Evolutionary conservation across 768 basidiomycete species (phyloP), one percentile per base, ranked within the genome.

Genomic region (Tricholoma matsutake): DNA sequence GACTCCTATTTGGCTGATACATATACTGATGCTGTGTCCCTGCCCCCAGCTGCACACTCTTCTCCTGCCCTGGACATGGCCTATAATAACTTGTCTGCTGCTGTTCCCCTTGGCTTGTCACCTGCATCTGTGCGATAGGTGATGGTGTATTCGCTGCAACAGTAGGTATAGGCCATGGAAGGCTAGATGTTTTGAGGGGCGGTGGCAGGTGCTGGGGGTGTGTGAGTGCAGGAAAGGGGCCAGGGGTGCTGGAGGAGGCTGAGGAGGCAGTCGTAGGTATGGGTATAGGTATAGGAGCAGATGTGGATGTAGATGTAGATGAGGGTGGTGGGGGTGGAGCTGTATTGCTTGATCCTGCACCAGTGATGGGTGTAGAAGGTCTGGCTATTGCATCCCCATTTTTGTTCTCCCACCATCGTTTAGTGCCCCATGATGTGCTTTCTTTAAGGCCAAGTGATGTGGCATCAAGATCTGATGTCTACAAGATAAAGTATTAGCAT

Each of bases 381-480:
- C 69, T 71, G 1, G 65, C 56, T 7, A 31, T 13, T 28, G 65
- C 60, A 11, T 74, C 74, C 49, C 81, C 82, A n/a, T n/a, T n/a
- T 45, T 84, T 80, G 45, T 56, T 56, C 35, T 64, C 67, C 7
- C 67, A 63, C 49, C 83, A 77, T 54, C 86, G 80, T 64, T 87
- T 87, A 22, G 78, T 75, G 6, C 67, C 67, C 28, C 67, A 43
- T 6, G 67, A 62, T 1, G 89, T 85, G 63, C 87, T 90, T 65
- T 89, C 88, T 71, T 92, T 92, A 53, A 94, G 76, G 9, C 89
- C 88, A 16, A 94, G 72, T 16, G 81, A 76, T 1, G 88, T 93
- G 1, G 91, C 92, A 92, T 83, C 34, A 92, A 75, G 58, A 93
- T 92, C 71, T 94, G 91, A 66, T 92, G 90, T 68, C 91, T 93